Conservation (phyloP, 768 basidiomycete genomes). For the Leccinum sublutescens region DNA sequence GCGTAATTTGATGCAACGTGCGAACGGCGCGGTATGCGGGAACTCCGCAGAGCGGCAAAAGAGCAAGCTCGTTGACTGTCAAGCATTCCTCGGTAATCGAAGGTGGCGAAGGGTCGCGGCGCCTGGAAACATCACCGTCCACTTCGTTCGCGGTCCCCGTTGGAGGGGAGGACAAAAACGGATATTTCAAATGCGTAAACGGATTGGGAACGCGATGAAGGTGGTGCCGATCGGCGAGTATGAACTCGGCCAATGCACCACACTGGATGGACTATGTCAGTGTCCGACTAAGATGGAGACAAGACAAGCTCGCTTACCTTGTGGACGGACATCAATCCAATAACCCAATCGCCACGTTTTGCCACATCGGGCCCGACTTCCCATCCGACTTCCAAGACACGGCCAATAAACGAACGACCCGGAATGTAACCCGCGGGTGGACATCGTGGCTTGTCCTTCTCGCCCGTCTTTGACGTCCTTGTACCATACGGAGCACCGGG, state of each 20-base stretch:
- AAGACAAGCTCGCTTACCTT: conserved; percentile 55
- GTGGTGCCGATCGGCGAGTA: conserved; percentile 77
- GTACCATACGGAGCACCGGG: conserved; percentile 23
- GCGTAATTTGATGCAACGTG: conserved; percentile 47
- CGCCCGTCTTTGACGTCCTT: conserved; percentile 17
- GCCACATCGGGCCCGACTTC: conserved; percentile 50
- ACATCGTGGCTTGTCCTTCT: conserved; percentile 27
- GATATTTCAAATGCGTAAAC: conserved; percentile 34
- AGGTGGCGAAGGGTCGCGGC: conserved; percentile 9
- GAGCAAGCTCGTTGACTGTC: conserved; percentile 71
- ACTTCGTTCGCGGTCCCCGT: conserved; percentile 10
- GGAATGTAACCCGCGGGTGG: conserved; percentile 70
- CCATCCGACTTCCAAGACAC: conserved; percentile 80
- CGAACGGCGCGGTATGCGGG: conserved; percentile 82
- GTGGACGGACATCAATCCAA: conserved; percentile 73
- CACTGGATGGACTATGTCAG: conserved; percentile 44
- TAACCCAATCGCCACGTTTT: conserved; percentile 82
- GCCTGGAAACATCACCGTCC: conserved; percentile 8
- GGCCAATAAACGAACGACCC: conserved; percentile 83
- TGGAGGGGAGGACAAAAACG: conserved; percentile 16
- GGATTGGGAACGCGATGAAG: conserved; percentile 72
- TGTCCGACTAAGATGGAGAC: conserved; percentile 1
- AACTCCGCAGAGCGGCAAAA: conserved; percentile 76
- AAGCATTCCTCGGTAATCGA: conserved; percentile 24
- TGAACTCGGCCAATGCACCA: conserved; percentile 87